Conservation (phyloP, 208 protist genomes). For the Crithidia bombi region DNA sequence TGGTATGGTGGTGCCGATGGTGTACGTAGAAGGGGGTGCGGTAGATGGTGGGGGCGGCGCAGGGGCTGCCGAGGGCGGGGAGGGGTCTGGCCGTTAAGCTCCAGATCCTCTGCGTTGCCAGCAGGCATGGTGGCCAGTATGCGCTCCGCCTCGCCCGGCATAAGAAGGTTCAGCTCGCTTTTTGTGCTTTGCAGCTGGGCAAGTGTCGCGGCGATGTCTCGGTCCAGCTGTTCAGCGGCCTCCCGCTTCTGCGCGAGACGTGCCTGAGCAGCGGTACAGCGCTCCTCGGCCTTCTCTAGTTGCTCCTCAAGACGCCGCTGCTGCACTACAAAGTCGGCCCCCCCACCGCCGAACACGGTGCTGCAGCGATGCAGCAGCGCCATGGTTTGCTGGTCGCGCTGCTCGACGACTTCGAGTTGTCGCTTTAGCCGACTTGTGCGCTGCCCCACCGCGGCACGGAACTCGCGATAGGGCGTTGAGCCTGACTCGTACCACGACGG, state of each 20-base stretch:
- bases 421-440: constrained; percentile 60
- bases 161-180: constrained; percentile 52
- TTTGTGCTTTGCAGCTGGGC: constrained; percentile 53
- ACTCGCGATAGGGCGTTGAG: constrained; percentile 84
- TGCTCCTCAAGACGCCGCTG: constrained; percentile 51
- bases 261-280: constrained; percentile 34
- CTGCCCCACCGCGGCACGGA: constrained; percentile 49
- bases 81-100: constrained; percentile 15
- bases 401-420: constrained; percentile 38
- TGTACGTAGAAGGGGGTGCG: not conserved
- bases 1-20: not conserved
- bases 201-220: constrained; percentile 53
- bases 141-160: constrained; percentile 39
- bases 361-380: constrained; percentile 51
- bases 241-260: constrained; percentile 40
- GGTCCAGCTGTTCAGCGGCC: constrained; percentile 43
- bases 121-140: constrained; percentile 24
- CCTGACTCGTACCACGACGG: constrained; percentile 71
- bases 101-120: constrained; percentile 20
- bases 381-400: constrained; percentile 45
- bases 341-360: constrained; percentile 43
- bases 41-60: not conserved
- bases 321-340: constrained; percentile 39
- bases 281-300: constrained; percentile 43
- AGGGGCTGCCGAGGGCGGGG: not conserved